Base-by-base conservation (phyloP, 2,329 filamentous ascomycete species). In the Botrytis fragariae region DNA sequence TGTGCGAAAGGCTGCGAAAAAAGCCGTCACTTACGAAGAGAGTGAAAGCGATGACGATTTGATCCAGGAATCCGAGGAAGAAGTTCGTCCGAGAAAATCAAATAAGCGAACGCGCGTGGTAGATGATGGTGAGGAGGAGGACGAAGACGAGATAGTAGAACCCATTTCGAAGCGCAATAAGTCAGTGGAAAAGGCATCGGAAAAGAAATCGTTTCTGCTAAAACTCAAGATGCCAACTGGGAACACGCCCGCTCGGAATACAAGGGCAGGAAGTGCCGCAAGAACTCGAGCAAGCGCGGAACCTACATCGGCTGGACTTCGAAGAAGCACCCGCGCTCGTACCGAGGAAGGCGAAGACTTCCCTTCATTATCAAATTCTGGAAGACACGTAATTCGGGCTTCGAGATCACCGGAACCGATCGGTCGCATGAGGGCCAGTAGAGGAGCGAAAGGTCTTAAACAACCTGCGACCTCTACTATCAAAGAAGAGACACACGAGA, bases 301-400 rank as follows among this genome's bases (percentile, higher is more conserved):
- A 69, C 77, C 78, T 64, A 74, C 72, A 70, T 79, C 79, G 72
- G 77, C 77, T 65, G 77, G 76, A 20, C 44, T 73, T 45, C 76
- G 79, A 69, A 78, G 79, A 73, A 77, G 70, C 44, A 81, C 79
- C 48, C 77, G 79, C 59, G 79, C 79, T 68, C 77, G 79, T 69
- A 79, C 79, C 9, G 82, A 72, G 88, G 87, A 89, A 64, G 83
- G 84, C 0, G 86, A 87, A 44, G 87, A 89, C 61, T 84, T 90
- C 10, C 80, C 90, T 7, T 88, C 90, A 77, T 82, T 91, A 22
- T 87, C 89, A 9, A 87, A 84, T 77, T 91, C 89, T 12, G 89
- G 89, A n/a, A 86, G 84, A 73, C 89, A 91, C 75, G 86, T 83
- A 3, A 82, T 85, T 44, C 84, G 86, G 57, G 83, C 83, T 29